These are phyloP conservation scores for Starmerella bombicola DNA, from an alignment of 805 yeast species.

Conservation along the genomic window DNA sequence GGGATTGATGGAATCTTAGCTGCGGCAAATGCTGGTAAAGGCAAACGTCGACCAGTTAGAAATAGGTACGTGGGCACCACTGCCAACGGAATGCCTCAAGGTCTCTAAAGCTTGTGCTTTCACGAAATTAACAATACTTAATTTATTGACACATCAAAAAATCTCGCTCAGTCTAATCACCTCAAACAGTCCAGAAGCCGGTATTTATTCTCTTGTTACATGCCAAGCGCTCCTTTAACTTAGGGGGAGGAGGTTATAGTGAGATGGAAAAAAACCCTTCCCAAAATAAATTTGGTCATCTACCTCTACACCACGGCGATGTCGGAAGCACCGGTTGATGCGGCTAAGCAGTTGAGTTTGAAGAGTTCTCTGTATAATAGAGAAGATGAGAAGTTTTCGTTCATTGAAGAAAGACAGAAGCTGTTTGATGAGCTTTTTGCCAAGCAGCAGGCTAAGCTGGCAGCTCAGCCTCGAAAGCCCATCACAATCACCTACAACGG, in stretches of 20 bases:
- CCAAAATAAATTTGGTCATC: too few relatives aligned
- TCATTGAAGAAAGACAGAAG: slow-evolving; percentile 63
- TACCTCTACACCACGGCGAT: not conserved
- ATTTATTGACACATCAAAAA: too few relatives aligned
- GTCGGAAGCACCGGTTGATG: slow-evolving; percentile 12
- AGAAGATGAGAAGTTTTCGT: slow-evolving; percentile 66
- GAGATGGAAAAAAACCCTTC: too few relatives aligned
- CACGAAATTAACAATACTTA: too few relatives aligned
- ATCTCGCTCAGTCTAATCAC: too few relatives aligned
- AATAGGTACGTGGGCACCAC: slow-evolving; percentile 31
- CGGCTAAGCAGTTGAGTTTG: slow-evolving; percentile 11
- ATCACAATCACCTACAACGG: slow-evolving; percentile 83
- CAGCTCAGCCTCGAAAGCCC: slow-evolving; percentile 47
- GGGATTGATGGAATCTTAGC: slow-evolving; percentile 38
- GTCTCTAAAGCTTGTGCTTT: too few relatives aligned
- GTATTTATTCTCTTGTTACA: too few relatives aligned
- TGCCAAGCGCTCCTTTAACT: too few relatives aligned
- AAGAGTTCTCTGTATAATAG: slow-evolving; percentile 17
- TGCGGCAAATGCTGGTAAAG: slow-evolving; percentile 8
- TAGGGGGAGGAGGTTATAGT: too few relatives aligned
- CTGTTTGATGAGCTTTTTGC: slow-evolving; percentile 71
- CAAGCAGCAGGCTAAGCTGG: slow-evolving; percentile 60
- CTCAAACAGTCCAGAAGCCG: too few relatives aligned
- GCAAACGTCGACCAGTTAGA: slow-evolving; percentile 13
- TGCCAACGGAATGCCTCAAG: slow-evolving; percentile 26